Conservation (phyloP, 352 stramenopile species). For the Phytophthora ramorum region DNA sequence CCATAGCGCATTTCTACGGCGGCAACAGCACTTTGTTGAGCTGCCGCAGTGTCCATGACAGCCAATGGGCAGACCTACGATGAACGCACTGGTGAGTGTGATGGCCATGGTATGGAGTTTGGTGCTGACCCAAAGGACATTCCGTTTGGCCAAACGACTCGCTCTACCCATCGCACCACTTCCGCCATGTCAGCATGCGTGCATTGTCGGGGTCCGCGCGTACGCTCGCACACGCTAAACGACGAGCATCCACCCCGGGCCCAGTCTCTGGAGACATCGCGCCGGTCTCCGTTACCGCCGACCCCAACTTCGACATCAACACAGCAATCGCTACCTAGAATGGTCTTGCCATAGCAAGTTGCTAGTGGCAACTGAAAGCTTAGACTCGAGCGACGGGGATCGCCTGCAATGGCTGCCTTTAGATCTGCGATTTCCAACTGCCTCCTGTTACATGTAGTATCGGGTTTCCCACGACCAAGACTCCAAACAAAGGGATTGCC, state of each 20-base stretch:
- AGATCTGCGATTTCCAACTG: neutral
- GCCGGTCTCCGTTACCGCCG: neutral
- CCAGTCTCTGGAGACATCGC: neutral
- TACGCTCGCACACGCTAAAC: neutral
- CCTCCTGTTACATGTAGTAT: neutral
- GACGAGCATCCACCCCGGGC: neutral
- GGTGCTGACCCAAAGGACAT: neutral
- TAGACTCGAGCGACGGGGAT: neutral
- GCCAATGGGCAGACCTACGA: neutral
- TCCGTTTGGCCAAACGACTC: neutral
- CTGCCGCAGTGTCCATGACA: neutral
- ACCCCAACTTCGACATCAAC: neutral
- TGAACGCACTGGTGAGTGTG: neutral
- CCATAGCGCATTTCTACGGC: neutral
- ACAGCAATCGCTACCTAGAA: no score
- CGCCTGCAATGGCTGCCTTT: neutral
- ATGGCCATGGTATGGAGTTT: neutral
- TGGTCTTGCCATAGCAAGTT: neutral
- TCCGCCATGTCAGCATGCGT: no score
- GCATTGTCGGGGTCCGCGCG: neutral
- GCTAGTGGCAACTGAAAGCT: neutral
- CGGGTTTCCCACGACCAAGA: neutral
- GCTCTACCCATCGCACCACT: neutral
- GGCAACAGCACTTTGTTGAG: neutral
- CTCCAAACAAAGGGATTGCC: neutral